phyloP scores from a whole-genome alignment of 1,284 basidiomycete species.

The Mycena sp. region DNA sequence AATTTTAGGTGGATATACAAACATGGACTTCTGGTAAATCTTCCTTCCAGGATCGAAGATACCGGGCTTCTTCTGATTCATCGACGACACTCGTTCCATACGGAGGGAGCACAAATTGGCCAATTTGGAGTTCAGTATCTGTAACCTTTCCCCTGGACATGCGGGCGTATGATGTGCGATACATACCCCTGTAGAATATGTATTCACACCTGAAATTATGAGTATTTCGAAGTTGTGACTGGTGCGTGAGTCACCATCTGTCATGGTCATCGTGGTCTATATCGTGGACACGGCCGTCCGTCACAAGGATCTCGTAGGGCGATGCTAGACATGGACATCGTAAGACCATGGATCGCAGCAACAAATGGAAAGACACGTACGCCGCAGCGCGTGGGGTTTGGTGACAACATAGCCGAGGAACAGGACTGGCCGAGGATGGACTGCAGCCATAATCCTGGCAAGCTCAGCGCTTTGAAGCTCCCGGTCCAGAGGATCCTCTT shows the following conservation, averaged over 20 bases:
- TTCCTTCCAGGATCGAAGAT: conserved; percentile 74
- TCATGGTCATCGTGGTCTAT: conserved; percentile 78
- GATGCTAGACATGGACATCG: conserved; percentile 59
- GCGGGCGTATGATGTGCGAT: conserved; percentile 81
- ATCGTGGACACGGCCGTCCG: conserved; percentile 78
- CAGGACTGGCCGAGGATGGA: conserved; percentile 82
- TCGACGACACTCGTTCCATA: conserved; percentile 63
- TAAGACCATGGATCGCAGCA: not conserved
- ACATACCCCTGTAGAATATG: conserved; percentile 84
- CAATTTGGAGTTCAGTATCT: conserved; percentile 83
- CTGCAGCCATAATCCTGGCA: conserved; percentile 80
- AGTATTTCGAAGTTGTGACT: not conserved
- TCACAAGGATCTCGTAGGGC: conserved; percentile 88
- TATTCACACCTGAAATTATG: conserved; percentile 80
- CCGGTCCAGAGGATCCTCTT: conserved; percentile 90
- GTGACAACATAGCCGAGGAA: conserved; percentile 93
- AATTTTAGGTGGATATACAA: conserved; percentile 36
- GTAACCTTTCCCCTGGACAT: conserved; percentile 78
- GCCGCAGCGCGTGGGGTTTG: conserved; percentile 74
- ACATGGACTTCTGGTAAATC: conserved; percentile 72
- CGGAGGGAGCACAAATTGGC: conserved; percentile 80
- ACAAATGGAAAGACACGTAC: conserved; percentile 49
- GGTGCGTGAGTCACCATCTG: conserved; percentile 63
- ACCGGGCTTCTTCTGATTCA: conserved; percentile 69
- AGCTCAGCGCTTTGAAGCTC: conserved; percentile 89